Percentiles rank a stretch among this genome's conserved stretches.
phyloP scores from a whole-genome alignment of 257 asterid species.

The Echium plantagineum region DNA sequence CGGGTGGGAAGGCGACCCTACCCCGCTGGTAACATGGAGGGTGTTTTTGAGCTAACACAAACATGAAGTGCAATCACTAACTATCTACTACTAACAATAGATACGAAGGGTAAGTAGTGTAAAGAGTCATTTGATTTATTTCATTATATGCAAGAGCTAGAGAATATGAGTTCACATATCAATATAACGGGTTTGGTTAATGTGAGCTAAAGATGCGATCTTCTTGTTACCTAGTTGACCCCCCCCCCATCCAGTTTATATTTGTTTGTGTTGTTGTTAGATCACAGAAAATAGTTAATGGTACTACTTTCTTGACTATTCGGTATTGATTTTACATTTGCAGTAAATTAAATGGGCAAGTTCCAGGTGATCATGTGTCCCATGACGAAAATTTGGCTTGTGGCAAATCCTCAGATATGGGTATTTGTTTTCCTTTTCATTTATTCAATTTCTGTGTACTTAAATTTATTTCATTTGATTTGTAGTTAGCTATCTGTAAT shows the following conservation, averaged over 20 bases:
- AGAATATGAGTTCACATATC: no score
- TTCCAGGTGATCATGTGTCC: conserved; percentile 13
- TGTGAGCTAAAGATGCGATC: background rate
- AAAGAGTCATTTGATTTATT: no score
- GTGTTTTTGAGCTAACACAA: no score
- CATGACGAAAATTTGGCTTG: conserved; percentile 16
- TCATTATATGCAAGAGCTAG: no score
- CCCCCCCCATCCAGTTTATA: no score
- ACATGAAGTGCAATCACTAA: no score
- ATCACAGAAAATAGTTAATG: background rate
- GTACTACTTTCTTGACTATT: conserved; percentile 6
- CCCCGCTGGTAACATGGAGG: no score
- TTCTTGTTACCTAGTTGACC: background rate
- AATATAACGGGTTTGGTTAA: background rate
- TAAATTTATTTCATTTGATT: background rate
- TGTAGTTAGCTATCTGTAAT: background rate
- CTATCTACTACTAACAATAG: no score
- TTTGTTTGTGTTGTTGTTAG: background rate
- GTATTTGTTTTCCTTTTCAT: conserved; percentile 17
- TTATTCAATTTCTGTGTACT: background rate
- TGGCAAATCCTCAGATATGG: conserved; percentile 17
- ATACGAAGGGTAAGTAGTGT: no score
- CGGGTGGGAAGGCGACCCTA: no score
- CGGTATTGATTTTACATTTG: conserved; percentile 2
- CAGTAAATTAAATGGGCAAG: conserved; percentile 28